phyloP scores from a whole-genome alignment of 202 grass and related monocot species.

The Setaria italica region DNA sequence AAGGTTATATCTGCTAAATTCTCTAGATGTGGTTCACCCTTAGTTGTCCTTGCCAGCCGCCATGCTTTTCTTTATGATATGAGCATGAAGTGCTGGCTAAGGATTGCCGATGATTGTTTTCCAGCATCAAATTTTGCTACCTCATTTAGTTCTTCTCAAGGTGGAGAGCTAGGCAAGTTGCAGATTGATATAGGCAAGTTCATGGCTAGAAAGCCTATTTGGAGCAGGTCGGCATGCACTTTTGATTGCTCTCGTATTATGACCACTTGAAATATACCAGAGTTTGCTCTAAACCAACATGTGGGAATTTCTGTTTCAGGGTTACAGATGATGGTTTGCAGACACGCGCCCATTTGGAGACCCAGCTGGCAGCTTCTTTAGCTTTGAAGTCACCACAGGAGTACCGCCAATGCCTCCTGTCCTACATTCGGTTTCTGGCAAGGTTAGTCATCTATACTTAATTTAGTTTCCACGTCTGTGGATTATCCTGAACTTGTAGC shows the following conservation, averaged over 20 bases:
- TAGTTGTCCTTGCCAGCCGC: conserved; percentile 77
- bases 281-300: conserved; percentile 33
- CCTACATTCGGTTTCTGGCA: conserved; percentile 91
- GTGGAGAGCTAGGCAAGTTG: conserved; percentile 84
- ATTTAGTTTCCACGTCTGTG: background rate
- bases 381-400: conserved; percentile 90
- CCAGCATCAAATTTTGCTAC: conserved; percentile 87
- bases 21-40: conserved; percentile 85
- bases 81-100: conserved; percentile 91
- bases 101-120: conserved; percentile 93
- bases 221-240: conserved; percentile 69
- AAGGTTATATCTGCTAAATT: conserved; percentile 92
- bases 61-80: conserved; percentile 91
- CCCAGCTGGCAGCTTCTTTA: conserved; percentile 81
- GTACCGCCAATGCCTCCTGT: conserved; percentile 87
- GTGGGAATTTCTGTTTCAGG: conserved; percentile 44
- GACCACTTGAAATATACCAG: conserved; percentile 6
- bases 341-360: conserved; percentile 90
- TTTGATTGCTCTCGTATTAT: conserved; percentile 32
- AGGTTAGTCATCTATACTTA: conserved; percentile 54
- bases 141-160: conserved; percentile 75
- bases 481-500: background rate
- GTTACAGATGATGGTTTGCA: conserved; percentile 85
- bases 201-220: conserved; percentile 81
- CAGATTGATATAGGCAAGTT: conserved; percentile 88